Evolutionary conservation across 1,284 basidiomycete species (phyloP), one percentile per base, ranked within the genome.

Genomic region (Ustilago loliicola): DNA sequence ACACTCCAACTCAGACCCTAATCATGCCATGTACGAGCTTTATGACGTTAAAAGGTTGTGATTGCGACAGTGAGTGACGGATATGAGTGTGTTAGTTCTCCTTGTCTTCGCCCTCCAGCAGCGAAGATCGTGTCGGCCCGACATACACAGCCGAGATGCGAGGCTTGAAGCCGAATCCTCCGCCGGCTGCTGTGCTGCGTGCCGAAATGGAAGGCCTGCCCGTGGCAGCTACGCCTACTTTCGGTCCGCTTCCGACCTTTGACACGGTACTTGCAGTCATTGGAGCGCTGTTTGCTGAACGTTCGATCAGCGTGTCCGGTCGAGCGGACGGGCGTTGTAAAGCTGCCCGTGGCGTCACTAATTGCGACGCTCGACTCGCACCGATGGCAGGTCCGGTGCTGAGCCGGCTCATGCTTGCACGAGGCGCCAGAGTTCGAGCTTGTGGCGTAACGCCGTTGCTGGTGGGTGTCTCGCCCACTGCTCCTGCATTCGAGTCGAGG

Each of bases 111-210:
- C 47, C 50, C 19, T 48, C 64, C 57, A 57, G 47, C 38, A 57
- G 25, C 34, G 32, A 54, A 21, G 57, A 6, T 4, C 25, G 27
- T 13, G 51, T 32, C 0, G 70, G 17, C 9, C 65, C 71, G 5
- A 68, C 50, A 15, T 56, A 72, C 1, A 73, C 61, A 40, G 71
- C 65, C 48, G 61, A 73, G 1, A 61, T 67, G 42, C 65, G 61
- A 32, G 71, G 65, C 30, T 73, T 73, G 58, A 73, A 73, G 4
- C 71, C 65, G 34, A 73, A 73, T 13, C 61, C 70, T 51, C 58
- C 59, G 30, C 52, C 48, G 10, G 30, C 50, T 34, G 21, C 13
- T 21, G 52, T 47, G n/a, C 11, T 40, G 15, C 45, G 27, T 19
- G 48, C 66, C 8, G 53, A 29, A 8, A 53, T 32, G 1, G 65